Base-by-base conservation (phyloP, 371 early-diverging fungal genomes). In the Rhizomucor miehei region DNA sequence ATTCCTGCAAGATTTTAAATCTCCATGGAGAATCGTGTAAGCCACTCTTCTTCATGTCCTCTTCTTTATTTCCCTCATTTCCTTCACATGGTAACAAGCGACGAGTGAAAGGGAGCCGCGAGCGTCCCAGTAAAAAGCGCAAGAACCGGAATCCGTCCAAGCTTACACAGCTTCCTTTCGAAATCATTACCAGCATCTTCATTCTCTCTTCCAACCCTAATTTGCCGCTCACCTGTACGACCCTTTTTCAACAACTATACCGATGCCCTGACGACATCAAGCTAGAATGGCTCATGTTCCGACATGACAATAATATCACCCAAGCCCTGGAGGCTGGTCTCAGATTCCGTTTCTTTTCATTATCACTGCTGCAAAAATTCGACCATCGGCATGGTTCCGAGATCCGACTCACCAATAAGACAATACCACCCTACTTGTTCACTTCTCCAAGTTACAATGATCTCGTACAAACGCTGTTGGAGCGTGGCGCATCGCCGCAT, bases 401-500 rank as follows among this genome's bases (percentile, higher is more conserved):
- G 9, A 54, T 64, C 17, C 46, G 46, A 9, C 59, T 63, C 35
- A 55, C 52, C 9, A 55, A 67, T 44, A 65, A 60, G 16, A 67
- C 58, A 57, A 51, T 78, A 43, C 79, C 79, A 9, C 48, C 63
- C 1, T 63, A 64, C 14, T 16, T 78, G 19, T 75, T 75, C 48
- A 19, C 63, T 4, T 38, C 57, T 17, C 44, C 49, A 10, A 50
- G 56, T 34, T 17, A 54, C 25, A 50, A 66, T 13, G 48, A 51
- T 6, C 39, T 80, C 2, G 56, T 65, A 11, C 20, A 54, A 17
- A 43, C 44, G 10, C 41, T 80, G 2, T 51, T 80, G 5, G 49
- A 70, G 23, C 62, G 75, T 36, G 75, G 77, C 10, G 77, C 67
- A 5, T 75, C 71, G 1, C 66, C 75, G 0, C 63, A 66, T 20